Percentiles rank a stretch among this genome's conserved stretches.
Conservation (phyloP, 805 yeast genomes). For the Nakazawaea wickerhamii region DNA sequence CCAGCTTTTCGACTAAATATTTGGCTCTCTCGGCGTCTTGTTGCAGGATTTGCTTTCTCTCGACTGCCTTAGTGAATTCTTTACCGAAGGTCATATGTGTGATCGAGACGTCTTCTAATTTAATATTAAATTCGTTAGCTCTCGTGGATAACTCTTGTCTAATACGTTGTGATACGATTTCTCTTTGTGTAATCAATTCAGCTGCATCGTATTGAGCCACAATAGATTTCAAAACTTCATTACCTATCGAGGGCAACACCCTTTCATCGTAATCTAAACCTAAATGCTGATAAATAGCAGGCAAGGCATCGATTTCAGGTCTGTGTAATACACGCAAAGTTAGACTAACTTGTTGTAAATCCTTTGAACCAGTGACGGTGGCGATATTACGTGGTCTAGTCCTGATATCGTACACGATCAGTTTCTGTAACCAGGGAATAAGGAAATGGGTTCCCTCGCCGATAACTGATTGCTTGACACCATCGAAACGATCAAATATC, state of each 20-base stretch:
- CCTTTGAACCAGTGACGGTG: slow-evolving; percentile 95
- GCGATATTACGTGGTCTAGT: slow-evolving; percentile 93
- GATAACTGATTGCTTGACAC: slow-evolving; percentile 82
- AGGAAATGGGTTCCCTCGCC: slow-evolving; percentile 97
- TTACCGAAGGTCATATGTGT: slow-evolving; percentile 96
- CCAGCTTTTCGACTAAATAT: slow-evolving; percentile 90
- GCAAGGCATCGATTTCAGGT: slow-evolving; percentile 81
- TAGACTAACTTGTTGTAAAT: slow-evolving; percentile 89
- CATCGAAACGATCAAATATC: slow-evolving; percentile 84
- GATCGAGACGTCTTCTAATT: slow-evolving; percentile 92
- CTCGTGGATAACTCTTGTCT: slow-evolving; percentile 79
- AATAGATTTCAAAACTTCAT: slow-evolving; percentile 82
- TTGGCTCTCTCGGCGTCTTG: slow-evolving; percentile 98
- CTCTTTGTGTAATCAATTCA: slow-evolving; percentile 95
- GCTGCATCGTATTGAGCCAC: slow-evolving; percentile 96
- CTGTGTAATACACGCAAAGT: slow-evolving; percentile 91
- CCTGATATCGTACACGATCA: slow-evolving; percentile 85
- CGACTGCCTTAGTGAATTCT: slow-evolving; percentile 97
- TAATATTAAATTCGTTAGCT: slow-evolving; percentile 85
- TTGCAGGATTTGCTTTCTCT: slow-evolving; percentile 98
- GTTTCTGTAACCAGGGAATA: slow-evolving; percentile 93
- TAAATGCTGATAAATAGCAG: slow-evolving; percentile 81
- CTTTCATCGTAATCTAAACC: slow-evolving; percentile 95
- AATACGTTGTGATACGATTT: slow-evolving; percentile 84
- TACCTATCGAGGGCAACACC: slow-evolving; percentile 88